Conservation (phyloP, 768 basidiomycete species). For the Phanerodontia chrysosporium region DNA sequence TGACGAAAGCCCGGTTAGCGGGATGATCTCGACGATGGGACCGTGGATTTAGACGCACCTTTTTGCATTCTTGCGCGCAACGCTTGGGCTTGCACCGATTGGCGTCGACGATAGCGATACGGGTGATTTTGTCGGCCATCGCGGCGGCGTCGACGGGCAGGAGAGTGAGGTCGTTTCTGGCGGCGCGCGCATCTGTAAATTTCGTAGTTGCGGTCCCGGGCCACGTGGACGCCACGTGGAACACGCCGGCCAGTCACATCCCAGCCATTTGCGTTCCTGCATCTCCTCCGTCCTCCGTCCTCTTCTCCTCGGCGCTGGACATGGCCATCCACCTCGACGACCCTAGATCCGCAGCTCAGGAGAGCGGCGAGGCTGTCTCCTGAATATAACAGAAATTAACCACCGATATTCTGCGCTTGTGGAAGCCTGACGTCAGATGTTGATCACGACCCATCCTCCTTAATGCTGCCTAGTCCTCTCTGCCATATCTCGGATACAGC, state of each 20-base stretch:
- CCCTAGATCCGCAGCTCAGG: no score
- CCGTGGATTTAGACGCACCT: constrained; percentile 41
- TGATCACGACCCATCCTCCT: background rate
- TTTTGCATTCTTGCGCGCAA: constrained; percentile 98
- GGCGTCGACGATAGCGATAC: constrained; percentile 91
- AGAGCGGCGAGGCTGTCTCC: no score
- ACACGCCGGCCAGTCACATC: background rate
- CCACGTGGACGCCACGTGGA: constrained; percentile 3
- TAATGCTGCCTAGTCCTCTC: background rate
- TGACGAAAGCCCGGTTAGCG: constrained; percentile 23
- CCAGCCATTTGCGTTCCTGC: background rate
- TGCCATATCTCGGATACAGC: background rate
- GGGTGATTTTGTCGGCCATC: constrained; percentile 95
- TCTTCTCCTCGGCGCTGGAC: background rate
- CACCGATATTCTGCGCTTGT: background rate
- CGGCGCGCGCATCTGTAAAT: background rate
- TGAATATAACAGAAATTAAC: no score
- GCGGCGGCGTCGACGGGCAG: background rate
- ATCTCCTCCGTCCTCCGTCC: background rate
- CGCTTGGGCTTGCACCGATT: constrained; percentile 96
- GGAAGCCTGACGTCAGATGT: background rate
- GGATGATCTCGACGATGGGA: constrained; percentile 8
- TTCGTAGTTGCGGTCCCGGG: background rate
- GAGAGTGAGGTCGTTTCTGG: constrained; percentile 1
- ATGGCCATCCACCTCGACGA: no score